phyloP scores from a whole-genome alignment of 345 rosid species.

The Eucalyptus urophylla region DNA sequence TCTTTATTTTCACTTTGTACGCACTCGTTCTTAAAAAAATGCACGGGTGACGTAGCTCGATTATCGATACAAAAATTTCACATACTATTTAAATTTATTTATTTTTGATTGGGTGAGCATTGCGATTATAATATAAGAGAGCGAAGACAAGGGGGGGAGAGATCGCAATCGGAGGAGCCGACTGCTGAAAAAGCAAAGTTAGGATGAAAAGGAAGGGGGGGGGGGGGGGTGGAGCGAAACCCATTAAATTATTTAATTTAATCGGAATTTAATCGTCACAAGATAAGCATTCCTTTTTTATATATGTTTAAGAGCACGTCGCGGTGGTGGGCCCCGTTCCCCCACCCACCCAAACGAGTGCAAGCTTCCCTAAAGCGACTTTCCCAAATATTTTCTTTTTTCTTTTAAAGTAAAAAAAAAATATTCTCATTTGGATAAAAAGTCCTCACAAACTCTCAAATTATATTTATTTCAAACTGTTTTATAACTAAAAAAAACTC shows the following conservation, averaged over 20 bases:
- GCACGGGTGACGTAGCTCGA: not conserved
- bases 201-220: not conserved
- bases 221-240: too few species aligned
- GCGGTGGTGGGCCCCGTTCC: not conserved
- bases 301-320: not conserved
- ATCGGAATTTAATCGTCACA: not conserved
- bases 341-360: not conserved
- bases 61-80: rapidly evolving
- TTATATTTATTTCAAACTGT: too few species aligned
- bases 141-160: not conserved
- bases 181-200: not conserved
- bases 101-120: not conserved
- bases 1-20: not conserved
- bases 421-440: too few species aligned
- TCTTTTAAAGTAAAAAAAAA: too few species aligned
- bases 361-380: not conserved
- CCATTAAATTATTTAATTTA: not conserved
- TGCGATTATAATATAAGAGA: not conserved
- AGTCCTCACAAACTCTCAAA: too few species aligned
- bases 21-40: not conserved
- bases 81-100: not conserved
- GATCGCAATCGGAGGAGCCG: not conserved
- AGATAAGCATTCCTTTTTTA: not conserved
- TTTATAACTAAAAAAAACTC: too few species aligned
- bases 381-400: not conserved